phyloP scores from a whole-genome alignment of 208 protist species.

The Acanthamoeba castellanii region DNA sequence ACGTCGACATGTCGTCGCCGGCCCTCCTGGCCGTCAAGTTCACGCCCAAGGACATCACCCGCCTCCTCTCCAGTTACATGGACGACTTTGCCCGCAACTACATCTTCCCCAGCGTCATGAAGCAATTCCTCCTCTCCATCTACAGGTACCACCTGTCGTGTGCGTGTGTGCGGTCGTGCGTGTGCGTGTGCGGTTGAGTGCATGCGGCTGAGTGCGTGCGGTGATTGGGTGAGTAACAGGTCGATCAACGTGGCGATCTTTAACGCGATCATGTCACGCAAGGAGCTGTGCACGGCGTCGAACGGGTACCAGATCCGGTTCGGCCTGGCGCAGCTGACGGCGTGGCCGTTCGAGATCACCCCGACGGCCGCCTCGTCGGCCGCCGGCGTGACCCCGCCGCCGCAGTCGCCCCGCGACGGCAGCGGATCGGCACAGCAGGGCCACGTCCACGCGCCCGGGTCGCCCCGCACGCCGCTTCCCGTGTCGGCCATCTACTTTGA shows the following conservation, averaged over 20 bases:
- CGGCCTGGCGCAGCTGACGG: constrained; percentile 31
- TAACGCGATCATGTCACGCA: background rate
- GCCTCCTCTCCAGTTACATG: background rate
- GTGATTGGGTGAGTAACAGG: background rate
- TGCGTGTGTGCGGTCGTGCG: background rate
- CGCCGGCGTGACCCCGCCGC: too few species aligned
- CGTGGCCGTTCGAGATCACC: constrained; percentile 27
- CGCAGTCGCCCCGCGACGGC: background rate
- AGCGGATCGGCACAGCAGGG: too few species aligned
- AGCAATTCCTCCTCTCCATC: background rate
- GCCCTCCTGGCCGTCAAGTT: background rate
- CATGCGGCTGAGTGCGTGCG: background rate
- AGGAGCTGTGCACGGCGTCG: constrained; percentile 1
- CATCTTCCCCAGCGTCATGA: background rate
- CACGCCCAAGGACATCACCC: constrained; percentile 16
- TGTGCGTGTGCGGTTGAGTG: too few species aligned
- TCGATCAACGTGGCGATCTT: constrained; percentile 37
- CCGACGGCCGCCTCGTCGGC: background rate
- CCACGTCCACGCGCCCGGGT: background rate
- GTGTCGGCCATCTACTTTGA: background rate
- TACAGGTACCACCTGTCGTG: background rate
- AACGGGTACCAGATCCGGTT: constrained; percentile 34
- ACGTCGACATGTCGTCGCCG: background rate
- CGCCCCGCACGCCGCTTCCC: background rate
- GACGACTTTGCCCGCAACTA: constrained; percentile 30